phyloP scores from a whole-genome alignment of 352 stramenopile genomes.

The Phytophthora pistaciae region DNA sequence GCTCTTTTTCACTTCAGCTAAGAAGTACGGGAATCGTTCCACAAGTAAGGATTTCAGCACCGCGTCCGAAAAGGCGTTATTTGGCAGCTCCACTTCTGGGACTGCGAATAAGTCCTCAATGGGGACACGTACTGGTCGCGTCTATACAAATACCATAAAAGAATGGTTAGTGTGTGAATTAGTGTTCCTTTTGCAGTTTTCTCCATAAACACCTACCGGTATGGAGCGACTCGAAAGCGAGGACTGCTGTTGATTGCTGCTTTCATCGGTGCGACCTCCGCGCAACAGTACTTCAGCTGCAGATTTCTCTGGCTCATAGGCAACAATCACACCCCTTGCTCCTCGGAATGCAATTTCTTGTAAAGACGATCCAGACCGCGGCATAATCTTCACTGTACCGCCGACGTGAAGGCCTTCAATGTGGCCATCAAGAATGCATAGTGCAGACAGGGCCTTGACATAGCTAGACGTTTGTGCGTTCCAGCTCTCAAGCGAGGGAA shows the following conservation, averaged over 20 bases:
- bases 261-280: conserved; percentile 51
- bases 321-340: conserved; percentile 76
- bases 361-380: conserved; percentile 65
- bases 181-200: neutral
- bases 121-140: conserved; percentile 79
- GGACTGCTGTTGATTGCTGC: conserved; percentile 40
- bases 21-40: conserved; percentile 78
- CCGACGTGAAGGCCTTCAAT: conserved; percentile 86
- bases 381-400: conserved; percentile 87
- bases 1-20: conserved; percentile 83
- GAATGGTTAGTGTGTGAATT: conserved; percentile 8
- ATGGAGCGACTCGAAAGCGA: conserved; percentile 38
- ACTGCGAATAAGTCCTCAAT: conserved; percentile 85
- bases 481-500: conserved; percentile 66
- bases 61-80: conserved; percentile 71
- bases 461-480: conserved; percentile 58
- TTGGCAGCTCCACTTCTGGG: conserved; percentile 78
- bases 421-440: conserved; percentile 87
- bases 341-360: conserved; percentile 85
- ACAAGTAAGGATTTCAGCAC: conserved; percentile 77
- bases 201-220: conserved; percentile 46
- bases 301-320: conserved; percentile 85
- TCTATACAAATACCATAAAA: conserved; percentile 43
- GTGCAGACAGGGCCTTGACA: conserved; percentile 72
- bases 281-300: conserved; percentile 82